Conservation (phyloP, 495 filamentous ascomycete genomes). For the Trypethelium eluteriae region DNA sequence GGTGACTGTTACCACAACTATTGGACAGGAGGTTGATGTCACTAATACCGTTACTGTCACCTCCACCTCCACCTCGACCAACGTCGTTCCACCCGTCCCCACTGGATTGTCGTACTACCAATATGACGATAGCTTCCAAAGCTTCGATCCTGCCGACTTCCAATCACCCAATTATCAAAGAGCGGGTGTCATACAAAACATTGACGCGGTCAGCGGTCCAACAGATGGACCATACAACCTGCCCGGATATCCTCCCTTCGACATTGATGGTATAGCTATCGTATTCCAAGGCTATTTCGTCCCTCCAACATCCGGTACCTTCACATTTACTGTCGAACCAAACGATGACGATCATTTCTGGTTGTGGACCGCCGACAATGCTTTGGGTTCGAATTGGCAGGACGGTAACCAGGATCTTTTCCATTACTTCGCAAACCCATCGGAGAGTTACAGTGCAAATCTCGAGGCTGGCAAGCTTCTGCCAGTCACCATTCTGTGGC, state of each 20-base stretch:
- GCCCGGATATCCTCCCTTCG: slow-evolving; percentile 6
- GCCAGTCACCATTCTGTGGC: background rate
- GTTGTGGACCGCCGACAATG: background rate
- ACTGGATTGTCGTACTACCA: background rate
- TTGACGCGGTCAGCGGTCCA: background rate
- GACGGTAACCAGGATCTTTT: slow-evolving; percentile 4
- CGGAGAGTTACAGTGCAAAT: background rate
- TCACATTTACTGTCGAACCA: background rate
- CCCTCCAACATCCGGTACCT: background rate
- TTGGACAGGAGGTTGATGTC: background rate
- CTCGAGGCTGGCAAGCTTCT: background rate
- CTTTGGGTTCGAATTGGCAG: slow-evolving; percentile 1
- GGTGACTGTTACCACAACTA: background rate
- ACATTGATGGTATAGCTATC: background rate
- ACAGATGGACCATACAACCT: slow-evolving; percentile 1
- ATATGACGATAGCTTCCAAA: background rate
- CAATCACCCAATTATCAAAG: background rate
- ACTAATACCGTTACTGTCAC: background rate
- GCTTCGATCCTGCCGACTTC: background rate
- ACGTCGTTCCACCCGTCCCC: background rate
- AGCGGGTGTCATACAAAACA: slow-evolving; percentile 1
- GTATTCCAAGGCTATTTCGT: slow-evolving; percentile 8
- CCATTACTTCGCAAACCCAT: background rate
- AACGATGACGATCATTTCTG: slow-evolving; percentile 1
- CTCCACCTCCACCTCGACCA: background rate